A percentile compares a stretch with the other conserved stretches of the same genome.
Conservation (phyloP, 148 eudicot species). For the Diospyros lotus region DNA sequence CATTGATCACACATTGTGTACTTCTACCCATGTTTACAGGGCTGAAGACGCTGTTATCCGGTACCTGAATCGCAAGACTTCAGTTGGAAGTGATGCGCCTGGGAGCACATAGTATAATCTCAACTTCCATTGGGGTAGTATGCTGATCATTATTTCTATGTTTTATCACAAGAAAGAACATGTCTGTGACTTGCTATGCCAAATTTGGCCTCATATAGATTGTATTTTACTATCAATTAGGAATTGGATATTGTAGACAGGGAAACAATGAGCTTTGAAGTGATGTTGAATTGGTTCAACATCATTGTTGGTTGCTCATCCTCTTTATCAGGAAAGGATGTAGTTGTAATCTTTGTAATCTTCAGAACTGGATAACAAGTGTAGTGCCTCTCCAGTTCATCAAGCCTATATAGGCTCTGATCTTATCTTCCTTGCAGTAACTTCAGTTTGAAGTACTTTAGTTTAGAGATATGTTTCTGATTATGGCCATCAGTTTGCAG, state of each 20-base stretch:
- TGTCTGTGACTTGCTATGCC: not conserved
- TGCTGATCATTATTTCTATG: not conserved
- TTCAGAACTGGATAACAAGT: no score
- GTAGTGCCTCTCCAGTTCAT: no score
- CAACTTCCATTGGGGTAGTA: not conserved
- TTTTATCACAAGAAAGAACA: not conserved
- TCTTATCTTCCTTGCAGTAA: no score
- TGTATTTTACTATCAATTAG: not conserved
- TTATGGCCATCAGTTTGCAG: no score
- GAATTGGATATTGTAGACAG: not conserved
- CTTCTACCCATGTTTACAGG: conserved; percentile 31
- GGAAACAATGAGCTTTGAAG: conserved; percentile 3
- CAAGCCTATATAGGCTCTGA: no score
- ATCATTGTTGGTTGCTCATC: not conserved
- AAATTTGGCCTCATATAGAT: not conserved
- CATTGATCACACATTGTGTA: not conserved
- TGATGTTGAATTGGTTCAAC: not conserved
- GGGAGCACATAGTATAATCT: conserved; percentile 39
- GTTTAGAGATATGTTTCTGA: no score
- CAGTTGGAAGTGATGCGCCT: conserved; percentile 47
- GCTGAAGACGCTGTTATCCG: conserved; percentile 84
- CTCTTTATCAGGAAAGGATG: not conserved
- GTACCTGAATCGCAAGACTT: conserved; percentile 74
- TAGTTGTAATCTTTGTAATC: no score
- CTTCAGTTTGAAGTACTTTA: no score